phyloP scores from a whole-genome alignment of 2,329 filamentous ascomycete species.

The Beauveria pseudobassiana region DNA sequence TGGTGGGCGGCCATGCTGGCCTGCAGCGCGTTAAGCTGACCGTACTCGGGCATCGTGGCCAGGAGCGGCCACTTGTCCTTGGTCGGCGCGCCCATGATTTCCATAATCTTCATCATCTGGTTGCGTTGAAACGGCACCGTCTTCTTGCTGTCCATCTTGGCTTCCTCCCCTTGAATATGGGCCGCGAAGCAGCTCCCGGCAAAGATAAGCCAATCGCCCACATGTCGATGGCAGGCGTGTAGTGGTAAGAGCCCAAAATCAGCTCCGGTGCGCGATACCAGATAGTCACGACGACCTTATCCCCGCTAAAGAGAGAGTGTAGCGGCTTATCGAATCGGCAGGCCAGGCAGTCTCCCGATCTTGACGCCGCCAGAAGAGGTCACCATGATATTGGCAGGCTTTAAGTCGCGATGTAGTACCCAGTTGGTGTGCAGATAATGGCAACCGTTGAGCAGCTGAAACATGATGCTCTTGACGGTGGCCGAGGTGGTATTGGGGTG shows the following conservation, averaged over 20 bases:
- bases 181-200: constrained; percentile 87
- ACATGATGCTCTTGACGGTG: constrained; percentile 90
- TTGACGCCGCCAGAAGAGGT: constrained; percentile 84
- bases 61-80: constrained; percentile 86
- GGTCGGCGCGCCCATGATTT: constrained; percentile 85
- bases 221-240: constrained; percentile 92
- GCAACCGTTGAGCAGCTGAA: constrained; percentile 89
- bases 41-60: constrained; percentile 78
- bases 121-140: constrained; percentile 95
- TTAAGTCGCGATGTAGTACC: constrained; percentile 94
- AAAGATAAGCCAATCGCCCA: constrained; percentile 98
- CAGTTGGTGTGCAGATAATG: constrained; percentile 94
- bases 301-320: constrained; percentile 83
- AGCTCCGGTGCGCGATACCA: constrained; percentile 97
- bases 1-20: constrained; percentile 33
- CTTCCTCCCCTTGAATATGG: constrained; percentile 98
- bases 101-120: constrained; percentile 98
- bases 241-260: constrained; percentile 86
- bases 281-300: constrained; percentile 98
- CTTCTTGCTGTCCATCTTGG: constrained; percentile 98
- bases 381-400: constrained; percentile 98
- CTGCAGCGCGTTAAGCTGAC: constrained; percentile 55
- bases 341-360: constrained; percentile 87
- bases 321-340: constrained; percentile 90
- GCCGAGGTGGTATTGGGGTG: constrained; percentile 83